Evolutionary conservation across 2,329 filamentous ascomycete genomes (phyloP).

Genomic region (Paraphoma chrysanthemicola): DNA sequence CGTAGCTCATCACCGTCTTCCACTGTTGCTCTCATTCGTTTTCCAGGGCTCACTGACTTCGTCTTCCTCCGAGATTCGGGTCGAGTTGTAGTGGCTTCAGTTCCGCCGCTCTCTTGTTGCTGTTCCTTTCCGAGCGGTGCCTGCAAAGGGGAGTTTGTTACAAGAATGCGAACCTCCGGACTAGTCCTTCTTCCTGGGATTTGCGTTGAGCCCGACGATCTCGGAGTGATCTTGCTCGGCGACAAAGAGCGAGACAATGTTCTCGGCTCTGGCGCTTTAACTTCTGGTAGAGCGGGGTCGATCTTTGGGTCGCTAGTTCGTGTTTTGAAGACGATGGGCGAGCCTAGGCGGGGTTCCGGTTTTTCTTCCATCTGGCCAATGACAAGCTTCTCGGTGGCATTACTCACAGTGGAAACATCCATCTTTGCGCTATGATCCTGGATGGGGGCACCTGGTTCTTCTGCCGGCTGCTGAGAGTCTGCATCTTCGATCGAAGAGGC

Average conservation of each 20-base stretch:
- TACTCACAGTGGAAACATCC: too few relatives aligned
- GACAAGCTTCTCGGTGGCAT: too few relatives aligned
- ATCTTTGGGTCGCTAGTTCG: background rate
- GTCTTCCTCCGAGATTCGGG: background rate
- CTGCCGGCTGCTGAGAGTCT: too few relatives aligned
- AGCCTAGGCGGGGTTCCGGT: background rate
- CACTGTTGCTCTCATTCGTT: background rate
- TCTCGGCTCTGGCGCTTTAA: background rate
- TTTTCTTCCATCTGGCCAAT: background rate
- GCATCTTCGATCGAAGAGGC: background rate
- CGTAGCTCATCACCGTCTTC: background rate
- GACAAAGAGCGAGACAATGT: conserved; percentile 1
- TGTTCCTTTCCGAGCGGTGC: background rate
- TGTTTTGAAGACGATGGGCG: background rate
- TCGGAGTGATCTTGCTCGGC: background rate
- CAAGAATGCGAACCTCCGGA: conserved; percentile 15
- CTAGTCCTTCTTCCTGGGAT: conserved; percentile 5
- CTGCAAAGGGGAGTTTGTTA: conserved; percentile 1
- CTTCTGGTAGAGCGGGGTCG: background rate
- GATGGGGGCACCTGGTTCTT: too few relatives aligned
- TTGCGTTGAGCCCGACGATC: background rate
- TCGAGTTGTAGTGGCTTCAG: background rate
- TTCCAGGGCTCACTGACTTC: too few relatives aligned
- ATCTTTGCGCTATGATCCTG: too few relatives aligned
- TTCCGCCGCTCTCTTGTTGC: background rate